Percentiles rank a stretch among this genome's conserved stretches.
Conservation (phyloP, 2,329 filamentous ascomycete species). For the Gremmenia infestans region DNA sequence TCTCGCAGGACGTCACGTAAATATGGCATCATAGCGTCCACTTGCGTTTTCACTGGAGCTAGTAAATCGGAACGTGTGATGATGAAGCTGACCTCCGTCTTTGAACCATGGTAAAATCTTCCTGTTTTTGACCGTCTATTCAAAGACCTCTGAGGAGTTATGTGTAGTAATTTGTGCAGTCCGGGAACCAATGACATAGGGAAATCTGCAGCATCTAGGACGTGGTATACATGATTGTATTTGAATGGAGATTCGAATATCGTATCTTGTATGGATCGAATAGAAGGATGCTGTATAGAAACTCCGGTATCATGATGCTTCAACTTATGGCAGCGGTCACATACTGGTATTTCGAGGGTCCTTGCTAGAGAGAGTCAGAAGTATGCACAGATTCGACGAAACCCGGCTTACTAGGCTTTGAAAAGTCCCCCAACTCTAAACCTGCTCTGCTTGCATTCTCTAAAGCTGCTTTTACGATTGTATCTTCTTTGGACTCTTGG, state of each 20-base stretch:
- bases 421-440: constrained; percentile 13
- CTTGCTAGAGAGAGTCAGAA: constrained; percentile 14
- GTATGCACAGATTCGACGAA: not conserved
- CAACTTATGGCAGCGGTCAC: constrained; percentile 82
- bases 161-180: constrained; percentile 63
- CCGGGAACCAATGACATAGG: constrained; percentile 85
- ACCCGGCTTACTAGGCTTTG: constrained; percentile 10
- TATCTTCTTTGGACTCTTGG: constrained; percentile 36
- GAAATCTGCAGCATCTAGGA: constrained; percentile 93
- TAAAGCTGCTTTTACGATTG: constrained; percentile 38
- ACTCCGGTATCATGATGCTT: constrained; percentile 67
- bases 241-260: constrained; percentile 85
- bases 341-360: constrained; percentile 51
- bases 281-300: constrained; percentile 73
- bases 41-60: constrained; percentile 75
- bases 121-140: constrained; percentile 71
- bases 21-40: constrained; percentile 83
- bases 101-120: constrained; percentile 61
- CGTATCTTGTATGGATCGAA: constrained; percentile 76
- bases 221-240: constrained; percentile 91
- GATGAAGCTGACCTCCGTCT: constrained; percentile 81
- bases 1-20: constrained; percentile 71
- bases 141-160: constrained; percentile 69
- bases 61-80: constrained; percentile 85
- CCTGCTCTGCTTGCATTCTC: constrained; percentile 15